Evolutionary conservation across 2,329 filamentous ascomycete genomes (phyloP).

Genomic region (Exophiala alcalophila): DNA sequence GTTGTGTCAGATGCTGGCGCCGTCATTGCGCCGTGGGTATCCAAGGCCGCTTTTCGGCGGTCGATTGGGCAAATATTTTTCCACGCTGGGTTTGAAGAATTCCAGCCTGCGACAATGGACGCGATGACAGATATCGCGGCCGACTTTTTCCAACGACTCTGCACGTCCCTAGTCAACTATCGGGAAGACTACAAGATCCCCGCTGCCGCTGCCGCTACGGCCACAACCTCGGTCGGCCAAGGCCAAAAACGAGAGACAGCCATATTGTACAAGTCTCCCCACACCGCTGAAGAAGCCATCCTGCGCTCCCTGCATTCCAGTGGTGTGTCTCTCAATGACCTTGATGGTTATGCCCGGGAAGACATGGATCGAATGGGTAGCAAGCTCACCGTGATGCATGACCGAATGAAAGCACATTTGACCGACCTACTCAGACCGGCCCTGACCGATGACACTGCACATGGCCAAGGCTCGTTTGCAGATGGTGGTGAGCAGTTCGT

Average conservation of each 20-base stretch:
- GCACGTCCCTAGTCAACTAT: constrained; percentile 75
- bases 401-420: constrained; percentile 89
- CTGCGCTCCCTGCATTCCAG: constrained; percentile 82
- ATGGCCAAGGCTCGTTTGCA: constrained; percentile 88
- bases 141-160: constrained; percentile 84
- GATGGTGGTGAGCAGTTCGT: constrained; percentile 97
- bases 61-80: constrained; percentile 95
- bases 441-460: constrained; percentile 72
- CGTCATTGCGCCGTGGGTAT: constrained; percentile 78
- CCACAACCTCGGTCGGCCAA: constrained; percentile 9
- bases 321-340: constrained; percentile 73
- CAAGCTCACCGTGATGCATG: constrained; percentile 81
- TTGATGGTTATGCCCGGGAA: constrained; percentile 87
- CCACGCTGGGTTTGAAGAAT: constrained; percentile 93
- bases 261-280: constrained; percentile 61
- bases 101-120: constrained; percentile 90
- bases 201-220: constrained; percentile 41
- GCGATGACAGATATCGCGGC: constrained; percentile 83
- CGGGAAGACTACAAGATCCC: constrained; percentile 76
- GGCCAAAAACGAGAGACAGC: constrained; percentile 19
- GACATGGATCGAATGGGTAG: constrained; percentile 82
- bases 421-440: constrained; percentile 91
- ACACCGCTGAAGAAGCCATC: constrained; percentile 79
- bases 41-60: constrained; percentile 78
- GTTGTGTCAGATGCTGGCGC: constrained; percentile 86